These are phyloP conservation scores for Detonula confervacea DNA, from an alignment of 352 stramenopile genomes.

Conservation along the genomic window DNA sequence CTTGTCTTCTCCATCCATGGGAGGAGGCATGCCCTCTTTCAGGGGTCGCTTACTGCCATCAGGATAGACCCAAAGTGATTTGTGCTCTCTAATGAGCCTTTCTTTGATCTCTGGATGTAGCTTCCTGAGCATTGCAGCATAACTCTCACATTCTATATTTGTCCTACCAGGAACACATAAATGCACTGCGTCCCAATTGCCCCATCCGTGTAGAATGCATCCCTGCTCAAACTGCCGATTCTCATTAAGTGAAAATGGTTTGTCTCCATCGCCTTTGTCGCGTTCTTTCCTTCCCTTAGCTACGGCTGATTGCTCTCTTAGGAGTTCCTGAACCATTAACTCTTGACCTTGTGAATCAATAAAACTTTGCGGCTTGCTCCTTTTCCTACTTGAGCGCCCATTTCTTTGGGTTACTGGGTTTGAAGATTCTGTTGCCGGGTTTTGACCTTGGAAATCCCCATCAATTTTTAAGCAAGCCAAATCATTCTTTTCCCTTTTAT, in stretches of 20 bases:
- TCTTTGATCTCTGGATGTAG: background rate
- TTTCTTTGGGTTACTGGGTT: no score
- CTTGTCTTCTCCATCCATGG: background rate
- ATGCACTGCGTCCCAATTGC: constrained; percentile 9
- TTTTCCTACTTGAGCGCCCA: background rate
- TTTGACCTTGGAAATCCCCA: no score
- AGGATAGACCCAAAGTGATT: background rate
- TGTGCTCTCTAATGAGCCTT: constrained; percentile 5
- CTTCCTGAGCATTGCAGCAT: background rate
- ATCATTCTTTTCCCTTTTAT: no score
- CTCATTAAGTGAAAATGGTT: constrained; percentile 10
- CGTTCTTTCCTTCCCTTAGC: constrained; percentile 5
- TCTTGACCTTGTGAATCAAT: background rate
- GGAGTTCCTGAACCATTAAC: background rate
- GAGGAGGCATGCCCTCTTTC: no score
- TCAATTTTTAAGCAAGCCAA: no score
- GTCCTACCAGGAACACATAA: background rate
- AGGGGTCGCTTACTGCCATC: no score
- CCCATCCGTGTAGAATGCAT: constrained; percentile 1
- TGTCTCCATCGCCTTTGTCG: background rate
- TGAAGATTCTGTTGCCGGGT: no score
- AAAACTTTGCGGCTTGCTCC: background rate
- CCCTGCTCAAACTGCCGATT: constrained; percentile 9
- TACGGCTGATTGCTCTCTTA: background rate
- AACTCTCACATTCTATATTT: background rate